These are phyloP conservation scores for Tulasnella sp. DNA, from an alignment of 768 basidiomycete species.

Conservation along the genomic window DNA sequence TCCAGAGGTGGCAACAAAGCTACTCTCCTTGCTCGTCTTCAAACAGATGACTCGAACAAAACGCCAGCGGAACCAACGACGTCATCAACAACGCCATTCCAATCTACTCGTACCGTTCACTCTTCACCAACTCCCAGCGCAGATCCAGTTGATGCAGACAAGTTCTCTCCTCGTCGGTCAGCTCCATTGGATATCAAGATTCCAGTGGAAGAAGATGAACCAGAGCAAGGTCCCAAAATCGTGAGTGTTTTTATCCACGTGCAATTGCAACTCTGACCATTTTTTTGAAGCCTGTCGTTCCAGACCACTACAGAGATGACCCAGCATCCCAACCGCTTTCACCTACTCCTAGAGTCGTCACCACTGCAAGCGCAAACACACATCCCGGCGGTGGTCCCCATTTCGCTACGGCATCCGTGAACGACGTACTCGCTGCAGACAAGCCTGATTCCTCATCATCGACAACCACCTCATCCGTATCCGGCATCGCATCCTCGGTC, in stretches of 20 bases:
- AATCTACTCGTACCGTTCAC: neutral
- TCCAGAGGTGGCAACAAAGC: slow-evolving; percentile 48
- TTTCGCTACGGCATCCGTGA: slow-evolving; percentile 35
- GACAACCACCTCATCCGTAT: slow-evolving; percentile 13
- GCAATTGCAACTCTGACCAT: neutral
- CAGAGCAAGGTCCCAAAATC: slow-evolving; percentile 20
- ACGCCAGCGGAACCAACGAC: neutral
- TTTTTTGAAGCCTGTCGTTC: slow-evolving; percentile 38
- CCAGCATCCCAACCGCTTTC: slow-evolving; percentile 21
- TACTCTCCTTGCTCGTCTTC: slow-evolving; percentile 40
- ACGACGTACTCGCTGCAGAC: slow-evolving; percentile 28
- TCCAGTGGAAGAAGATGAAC: slow-evolving; percentile 14
- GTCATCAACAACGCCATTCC: neutral
- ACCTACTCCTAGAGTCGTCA: slow-evolving; percentile 21
- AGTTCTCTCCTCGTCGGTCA: slow-evolving; percentile 9
- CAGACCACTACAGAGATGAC: slow-evolving; percentile 41
- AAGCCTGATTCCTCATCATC: slow-evolving; percentile 17
- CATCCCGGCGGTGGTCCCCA: slow-evolving; percentile 37
- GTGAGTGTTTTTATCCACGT: slow-evolving; percentile 6
- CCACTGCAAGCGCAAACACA: slow-evolving; percentile 40
- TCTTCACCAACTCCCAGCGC: neutral
- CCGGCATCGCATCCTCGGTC: slow-evolving; percentile 17
- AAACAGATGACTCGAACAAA: slow-evolving; percentile 33
- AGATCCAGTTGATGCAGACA: slow-evolving; percentile 3
- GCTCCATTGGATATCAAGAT: slow-evolving; percentile 10